Conservation (phyloP, 2,329 filamentous ascomycete genomes). For the Pestalotiopsis sp. region DNA sequence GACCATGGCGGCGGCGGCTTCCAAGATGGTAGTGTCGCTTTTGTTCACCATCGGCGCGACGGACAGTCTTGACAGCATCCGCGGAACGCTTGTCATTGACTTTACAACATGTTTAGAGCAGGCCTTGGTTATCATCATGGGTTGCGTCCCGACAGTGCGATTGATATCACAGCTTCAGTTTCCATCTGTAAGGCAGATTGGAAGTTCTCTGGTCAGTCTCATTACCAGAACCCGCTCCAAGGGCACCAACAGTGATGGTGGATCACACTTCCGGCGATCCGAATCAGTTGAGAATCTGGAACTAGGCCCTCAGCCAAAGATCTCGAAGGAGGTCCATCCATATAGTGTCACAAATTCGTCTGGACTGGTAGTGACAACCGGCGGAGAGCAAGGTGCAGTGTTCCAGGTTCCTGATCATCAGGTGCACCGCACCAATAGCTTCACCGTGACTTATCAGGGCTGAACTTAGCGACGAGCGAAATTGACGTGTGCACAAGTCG, state of each 20-base stretch:
- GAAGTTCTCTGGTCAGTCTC: not conserved
- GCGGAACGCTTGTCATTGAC: not conserved
- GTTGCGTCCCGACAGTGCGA: slow-evolving; percentile 11
- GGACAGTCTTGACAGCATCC: not conserved
- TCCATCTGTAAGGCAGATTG: not conserved
- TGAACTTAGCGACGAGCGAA: not conserved
- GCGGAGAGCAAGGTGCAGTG: not conserved
- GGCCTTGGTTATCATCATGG: slow-evolving; percentile 12
- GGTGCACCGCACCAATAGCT: not conserved
- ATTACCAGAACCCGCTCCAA: not conserved
- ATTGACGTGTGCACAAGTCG: not conserved
- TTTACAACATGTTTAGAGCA: slow-evolving; percentile 7
- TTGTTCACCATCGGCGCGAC: not conserved
- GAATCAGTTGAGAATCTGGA: not conserved
- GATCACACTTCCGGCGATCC: not conserved
- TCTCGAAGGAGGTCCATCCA: not conserved
- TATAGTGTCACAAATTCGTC: not conserved
- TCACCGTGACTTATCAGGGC: not conserved
- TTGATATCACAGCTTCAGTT: not conserved
- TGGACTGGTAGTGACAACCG: not conserved
- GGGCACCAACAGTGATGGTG: not conserved
- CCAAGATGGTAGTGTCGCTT: not conserved
- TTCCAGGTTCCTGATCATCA: not conserved
- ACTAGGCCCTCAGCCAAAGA: not conserved
- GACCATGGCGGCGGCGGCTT: slow-evolving; percentile 8